These are phyloP conservation scores for Exserohilum turcica DNA, from an alignment of 2,329 filamentous ascomycete genomes.

Conservation along the genomic window DNA sequence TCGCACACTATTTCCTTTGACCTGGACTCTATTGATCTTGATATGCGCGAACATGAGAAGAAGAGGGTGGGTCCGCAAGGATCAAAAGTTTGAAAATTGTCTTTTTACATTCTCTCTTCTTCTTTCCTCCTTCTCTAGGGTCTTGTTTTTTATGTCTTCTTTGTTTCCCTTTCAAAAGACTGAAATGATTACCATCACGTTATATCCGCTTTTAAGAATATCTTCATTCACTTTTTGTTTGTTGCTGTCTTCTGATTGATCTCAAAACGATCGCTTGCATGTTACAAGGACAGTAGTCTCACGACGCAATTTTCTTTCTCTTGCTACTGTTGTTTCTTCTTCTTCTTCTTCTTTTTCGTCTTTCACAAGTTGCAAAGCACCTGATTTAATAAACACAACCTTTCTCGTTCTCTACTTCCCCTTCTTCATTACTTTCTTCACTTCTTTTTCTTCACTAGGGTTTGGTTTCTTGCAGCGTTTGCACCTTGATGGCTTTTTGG, in stretches of 20 bases:
- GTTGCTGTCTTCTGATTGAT: neutral
- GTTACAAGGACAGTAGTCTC: neutral
- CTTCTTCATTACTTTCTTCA: neutral
- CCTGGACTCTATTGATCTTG: constrained; percentile 4
- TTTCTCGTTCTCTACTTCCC: neutral
- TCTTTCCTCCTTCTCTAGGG: neutral
- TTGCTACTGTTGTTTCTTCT: too few relatives aligned
- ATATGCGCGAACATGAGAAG: constrained; percentile 9
- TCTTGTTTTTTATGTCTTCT: neutral
- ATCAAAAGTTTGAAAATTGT: constrained; percentile 15
- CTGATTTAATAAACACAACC: neutral
- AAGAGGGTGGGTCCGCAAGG: constrained; percentile 11
- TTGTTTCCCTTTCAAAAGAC: neutral
- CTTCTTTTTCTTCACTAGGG: neutral
- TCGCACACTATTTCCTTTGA: constrained; percentile 23
- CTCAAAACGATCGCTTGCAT: neutral
- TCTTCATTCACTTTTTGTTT: neutral
- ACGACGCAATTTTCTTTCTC: neutral
- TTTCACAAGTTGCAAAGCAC: neutral
- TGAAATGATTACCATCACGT: neutral
- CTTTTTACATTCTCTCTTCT: neutral
- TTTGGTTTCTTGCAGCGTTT: neutral
- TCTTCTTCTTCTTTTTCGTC: neutral
- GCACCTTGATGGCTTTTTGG: neutral
- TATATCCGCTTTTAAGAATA: neutral